Evolutionary conservation across 2,329 filamentous ascomycete species (phyloP).

Genomic region (Aureobasidium sp.): DNA sequence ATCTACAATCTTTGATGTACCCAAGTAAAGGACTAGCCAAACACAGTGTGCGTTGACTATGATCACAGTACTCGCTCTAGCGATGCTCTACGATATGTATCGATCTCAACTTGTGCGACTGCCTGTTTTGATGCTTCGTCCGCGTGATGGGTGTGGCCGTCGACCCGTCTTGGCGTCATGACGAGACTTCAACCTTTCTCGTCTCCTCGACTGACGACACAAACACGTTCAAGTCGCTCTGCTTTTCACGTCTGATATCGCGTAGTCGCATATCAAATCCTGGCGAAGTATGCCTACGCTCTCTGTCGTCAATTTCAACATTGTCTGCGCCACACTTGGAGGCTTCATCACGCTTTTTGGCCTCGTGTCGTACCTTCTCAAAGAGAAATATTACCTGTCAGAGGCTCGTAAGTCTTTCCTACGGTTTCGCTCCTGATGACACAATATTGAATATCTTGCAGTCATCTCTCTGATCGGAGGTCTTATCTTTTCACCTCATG

Average conservation of each 20-base stretch:
- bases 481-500: slow-evolving; percentile 70
- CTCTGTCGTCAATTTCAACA: slow-evolving; percentile 70
- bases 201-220: neutral
- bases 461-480: slow-evolving; percentile 80
- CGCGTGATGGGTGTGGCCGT: neutral
- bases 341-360: slow-evolving; percentile 89
- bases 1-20: neutral
- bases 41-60: neutral
- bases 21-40: neutral
- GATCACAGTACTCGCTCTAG: neutral
- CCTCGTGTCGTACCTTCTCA: slow-evolving; percentile 79
- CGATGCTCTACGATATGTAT: neutral
- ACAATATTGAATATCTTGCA: slow-evolving; percentile 28
- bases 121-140: neutral
- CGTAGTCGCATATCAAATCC: neutral
- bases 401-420: slow-evolving; percentile 63
- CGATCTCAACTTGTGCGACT: neutral
- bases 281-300: slow-evolving; percentile 50
- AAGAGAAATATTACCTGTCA: slow-evolving; percentile 85
- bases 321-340: slow-evolving; percentile 70
- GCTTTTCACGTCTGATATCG: neutral
- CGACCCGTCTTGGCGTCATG: neutral
- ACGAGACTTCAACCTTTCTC: neutral
- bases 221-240: neutral
- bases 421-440: neutral